These are phyloP conservation scores for Pisolithus sp. DNA, from an alignment of 768 basidiomycete species.

Conservation along the genomic window DNA sequence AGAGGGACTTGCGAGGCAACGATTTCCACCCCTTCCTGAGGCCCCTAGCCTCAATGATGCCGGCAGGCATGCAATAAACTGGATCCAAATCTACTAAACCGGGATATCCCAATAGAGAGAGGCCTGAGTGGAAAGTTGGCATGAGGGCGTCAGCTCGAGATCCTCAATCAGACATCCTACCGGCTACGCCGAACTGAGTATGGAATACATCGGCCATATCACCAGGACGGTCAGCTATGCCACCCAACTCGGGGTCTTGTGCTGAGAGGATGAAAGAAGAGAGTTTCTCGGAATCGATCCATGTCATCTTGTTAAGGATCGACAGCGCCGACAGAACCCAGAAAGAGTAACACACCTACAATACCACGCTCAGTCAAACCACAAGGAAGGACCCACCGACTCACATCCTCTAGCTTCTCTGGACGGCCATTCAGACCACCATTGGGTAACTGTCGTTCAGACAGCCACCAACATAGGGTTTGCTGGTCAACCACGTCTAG, in stretches of 20 bases:
- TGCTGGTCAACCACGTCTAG: conserved; percentile 74
- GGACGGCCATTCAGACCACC: conserved; percentile 97
- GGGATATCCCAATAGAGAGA: conserved; percentile 85
- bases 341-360: conserved; percentile 95
- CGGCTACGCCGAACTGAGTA: conserved; percentile 87
- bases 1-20: conserved; percentile 20
- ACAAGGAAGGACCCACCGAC: conserved; percentile 18
- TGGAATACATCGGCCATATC: conserved; percentile 98
- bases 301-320: conserved; percentile 73
- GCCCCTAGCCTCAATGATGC: conserved; percentile 61
- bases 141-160: background rate
- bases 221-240: conserved; percentile 90
- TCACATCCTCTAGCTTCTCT: conserved; percentile 92
- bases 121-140: conserved; percentile 38
- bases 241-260: conserved; percentile 85
- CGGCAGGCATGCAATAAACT: conserved; percentile 92
- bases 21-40: conserved; percentile 47
- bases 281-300: conserved; percentile 84
- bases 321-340: conserved; percentile 90
- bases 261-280: conserved; percentile 80
- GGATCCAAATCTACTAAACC: conserved; percentile 84
- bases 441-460: conserved; percentile 86
- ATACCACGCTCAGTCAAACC: background rate
- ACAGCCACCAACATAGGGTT: conserved; percentile 89
- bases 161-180: conserved; percentile 29